Base-by-base conservation (phyloP, 495 filamentous ascomycete species). In the Melanomma pulvis-pyrius region DNA sequence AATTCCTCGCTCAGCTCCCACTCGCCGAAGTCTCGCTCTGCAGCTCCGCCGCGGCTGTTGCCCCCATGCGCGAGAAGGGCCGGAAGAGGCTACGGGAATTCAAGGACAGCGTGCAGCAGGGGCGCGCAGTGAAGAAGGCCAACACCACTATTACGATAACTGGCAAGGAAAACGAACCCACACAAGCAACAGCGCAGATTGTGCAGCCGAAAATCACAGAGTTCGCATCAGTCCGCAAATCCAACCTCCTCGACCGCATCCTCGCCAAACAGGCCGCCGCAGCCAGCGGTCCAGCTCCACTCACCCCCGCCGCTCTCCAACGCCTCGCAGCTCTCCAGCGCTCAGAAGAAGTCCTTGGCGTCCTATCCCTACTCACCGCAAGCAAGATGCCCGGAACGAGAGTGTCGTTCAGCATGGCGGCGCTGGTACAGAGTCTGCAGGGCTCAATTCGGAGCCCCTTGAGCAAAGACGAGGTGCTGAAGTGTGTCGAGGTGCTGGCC, bases 391-490 rank as follows among this genome's bases (percentile, higher is more conserved):
- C 48, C 11, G 66, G 70, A 7, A 30, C 44, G 41, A 74, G 84
- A 12, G 77, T 84, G 24, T 82, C 82, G 7, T 88, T 90, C 57
- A 82, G 87, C 0, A 82, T 90, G 81, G 73, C 80, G 51, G 81
- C 81, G n/a, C 68, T 89, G 55, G 65, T 86, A 15, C 79, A 81
- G 61, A 81, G 85, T 69, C 71, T 90, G 48, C 80, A 82, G 71
- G 84, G 87, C 67, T 88, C 85, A 54, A 74, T 88, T 60, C 77
- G 85, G 36, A 85, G 80, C 60, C 85, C 86, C 4, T 81, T 90
- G 47, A 83, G 82, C 46, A 80, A 76, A 58, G 85, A 84, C 54
- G 88, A 90, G 66, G 86, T 78, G 2, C 75, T 77, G 34, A 68
- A 58, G 19, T 86, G 82, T 66, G 77, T 90, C n/a, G 76, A 78